Percentiles rank a stretch among this genome's conserved stretches.
Conservation (phyloP, 2,329 filamentous ascomycete species). For the Cryoendolithus antarcticus region DNA sequence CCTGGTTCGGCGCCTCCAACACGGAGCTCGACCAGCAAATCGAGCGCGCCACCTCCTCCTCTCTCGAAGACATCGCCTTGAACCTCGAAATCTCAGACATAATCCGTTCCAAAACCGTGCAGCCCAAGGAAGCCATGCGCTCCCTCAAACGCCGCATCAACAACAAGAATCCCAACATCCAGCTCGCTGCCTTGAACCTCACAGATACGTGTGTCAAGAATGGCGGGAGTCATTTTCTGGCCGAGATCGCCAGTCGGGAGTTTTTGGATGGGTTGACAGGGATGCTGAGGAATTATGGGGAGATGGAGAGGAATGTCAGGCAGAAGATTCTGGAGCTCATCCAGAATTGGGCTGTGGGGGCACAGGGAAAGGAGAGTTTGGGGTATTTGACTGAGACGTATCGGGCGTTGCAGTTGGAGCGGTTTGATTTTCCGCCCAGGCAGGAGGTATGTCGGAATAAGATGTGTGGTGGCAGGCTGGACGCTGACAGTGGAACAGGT, state of each 20-base stretch:
- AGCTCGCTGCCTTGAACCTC: constrained; percentile 87
- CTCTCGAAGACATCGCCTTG: constrained; percentile 93
- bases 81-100: constrained; percentile 97
- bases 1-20: constrained; percentile 81
- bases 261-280: constrained; percentile 97
- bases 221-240: constrained; percentile 85
- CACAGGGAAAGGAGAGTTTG: constrained; percentile 71
- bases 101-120: constrained; percentile 93
- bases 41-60: constrained; percentile 86
- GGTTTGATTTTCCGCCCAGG: constrained; percentile 79
- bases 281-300: constrained; percentile 67
- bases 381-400: constrained; percentile 85
- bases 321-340: constrained; percentile 86
- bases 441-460: constrained; percentile 34
- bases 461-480: too few species aligned
- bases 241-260: constrained; percentile 89
- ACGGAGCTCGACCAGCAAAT: constrained; percentile 94
- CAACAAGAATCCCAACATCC: constrained; percentile 95
- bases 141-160: constrained; percentile 87
- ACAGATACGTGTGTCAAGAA: constrained; percentile 99
- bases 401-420: constrained; percentile 66
- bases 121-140: constrained; percentile 96
- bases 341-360: constrained; percentile 83
- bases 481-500: constrained; percentile 31
- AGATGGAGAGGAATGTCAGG: constrained; percentile 72